A percentile compares a stretch with the other conserved stretches of the same genome.
These are phyloP conservation scores for Harringtonia aguacate DNA, from an alignment of 2,329 filamentous ascomycete genomes.

Conservation along the genomic window DNA sequence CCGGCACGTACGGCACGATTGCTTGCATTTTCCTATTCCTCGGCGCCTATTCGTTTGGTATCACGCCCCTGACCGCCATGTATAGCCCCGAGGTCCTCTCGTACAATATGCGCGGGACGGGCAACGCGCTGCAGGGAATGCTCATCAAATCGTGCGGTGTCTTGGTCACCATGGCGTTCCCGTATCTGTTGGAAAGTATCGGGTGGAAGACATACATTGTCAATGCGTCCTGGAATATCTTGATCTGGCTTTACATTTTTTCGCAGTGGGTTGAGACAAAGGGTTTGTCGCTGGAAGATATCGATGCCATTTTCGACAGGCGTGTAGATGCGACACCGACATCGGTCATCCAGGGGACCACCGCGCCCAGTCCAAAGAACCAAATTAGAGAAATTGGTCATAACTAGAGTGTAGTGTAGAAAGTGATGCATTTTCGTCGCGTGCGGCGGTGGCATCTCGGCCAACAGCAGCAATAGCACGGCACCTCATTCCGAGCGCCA, in stretches of 20 bases:
- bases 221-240: slow-evolving; percentile 29
- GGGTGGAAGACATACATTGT: slow-evolving; percentile 40
- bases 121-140: slow-evolving; percentile 30
- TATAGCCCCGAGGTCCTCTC: slow-evolving; percentile 29
- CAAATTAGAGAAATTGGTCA: too few relatives aligned
- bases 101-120: slow-evolving; percentile 27
- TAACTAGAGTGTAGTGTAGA: too few relatives aligned
- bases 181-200: slow-evolving; percentile 33
- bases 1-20: slow-evolving; percentile 15
- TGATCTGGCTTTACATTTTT: slow-evolving; percentile 30
- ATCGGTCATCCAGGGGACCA: too few relatives aligned
- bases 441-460: too few relatives aligned
- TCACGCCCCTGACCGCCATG: slow-evolving; percentile 35
- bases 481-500: too few relatives aligned
- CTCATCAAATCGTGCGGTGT: slow-evolving; percentile 32
- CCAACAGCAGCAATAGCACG: too few relatives aligned
- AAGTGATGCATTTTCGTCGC: too few relatives aligned
- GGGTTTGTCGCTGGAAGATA: slow-evolving; percentile 16
- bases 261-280: slow-evolving; percentile 37
- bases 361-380: too few relatives aligned
- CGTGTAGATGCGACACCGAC: too few relatives aligned
- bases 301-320: slow-evolving; percentile 33
- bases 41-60: slow-evolving; percentile 38
- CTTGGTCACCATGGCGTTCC: slow-evolving; percentile 32
- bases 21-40: slow-evolving; percentile 45